Conservation (phyloP, 495 filamentous ascomycete species). For the Niebla homalea region DNA sequence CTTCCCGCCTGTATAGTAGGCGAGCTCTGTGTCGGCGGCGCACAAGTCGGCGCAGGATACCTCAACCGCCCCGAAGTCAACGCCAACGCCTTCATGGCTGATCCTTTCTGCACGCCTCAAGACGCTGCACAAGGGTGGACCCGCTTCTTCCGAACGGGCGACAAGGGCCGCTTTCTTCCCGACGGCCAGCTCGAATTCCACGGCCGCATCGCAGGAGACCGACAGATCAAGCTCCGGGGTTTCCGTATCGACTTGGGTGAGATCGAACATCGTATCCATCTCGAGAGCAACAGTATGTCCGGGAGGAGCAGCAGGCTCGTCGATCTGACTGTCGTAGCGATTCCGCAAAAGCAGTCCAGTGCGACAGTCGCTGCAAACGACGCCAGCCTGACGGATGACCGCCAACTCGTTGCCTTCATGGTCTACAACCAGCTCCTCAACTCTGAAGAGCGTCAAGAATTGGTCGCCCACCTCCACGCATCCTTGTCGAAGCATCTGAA, state of each 20-base stretch:
- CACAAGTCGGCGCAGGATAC: slow-evolving; percentile 68
- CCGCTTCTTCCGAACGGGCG: slow-evolving; percentile 70
- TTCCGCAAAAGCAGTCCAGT: not conserved
- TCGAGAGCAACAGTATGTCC: slow-evolving; percentile 4
- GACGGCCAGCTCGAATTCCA: slow-evolving; percentile 68
- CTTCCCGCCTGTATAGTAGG: slow-evolving; percentile 53
- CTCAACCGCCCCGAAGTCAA: slow-evolving; percentile 74
- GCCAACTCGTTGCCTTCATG: slow-evolving; percentile 16
- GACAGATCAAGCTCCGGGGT: slow-evolving; percentile 71
- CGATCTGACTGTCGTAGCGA: slow-evolving; percentile 8
- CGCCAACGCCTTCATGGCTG: slow-evolving; percentile 49
- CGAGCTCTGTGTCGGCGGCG: slow-evolving; percentile 71
- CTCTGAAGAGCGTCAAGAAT: slow-evolving; percentile 6
- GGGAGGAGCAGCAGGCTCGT: slow-evolving; percentile 3
- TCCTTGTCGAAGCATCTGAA: slow-evolving; percentile 15
- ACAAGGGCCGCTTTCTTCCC: slow-evolving; percentile 55
- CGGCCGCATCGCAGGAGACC: slow-evolving; percentile 60
- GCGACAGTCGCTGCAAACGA: not conserved
- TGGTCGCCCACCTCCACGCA: slow-evolving; percentile 12
- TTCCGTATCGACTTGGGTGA: slow-evolving; percentile 70
- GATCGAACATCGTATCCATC: slow-evolving; percentile 35
- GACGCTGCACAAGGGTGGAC: slow-evolving; percentile 27
- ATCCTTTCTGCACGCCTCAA: slow-evolving; percentile 19
- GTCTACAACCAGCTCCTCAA: slow-evolving; percentile 6
- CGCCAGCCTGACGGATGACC: slow-evolving; percentile 10